phyloP scores from a whole-genome alignment of 306 rosid genomes.

The Sindora glabra region DNA sequence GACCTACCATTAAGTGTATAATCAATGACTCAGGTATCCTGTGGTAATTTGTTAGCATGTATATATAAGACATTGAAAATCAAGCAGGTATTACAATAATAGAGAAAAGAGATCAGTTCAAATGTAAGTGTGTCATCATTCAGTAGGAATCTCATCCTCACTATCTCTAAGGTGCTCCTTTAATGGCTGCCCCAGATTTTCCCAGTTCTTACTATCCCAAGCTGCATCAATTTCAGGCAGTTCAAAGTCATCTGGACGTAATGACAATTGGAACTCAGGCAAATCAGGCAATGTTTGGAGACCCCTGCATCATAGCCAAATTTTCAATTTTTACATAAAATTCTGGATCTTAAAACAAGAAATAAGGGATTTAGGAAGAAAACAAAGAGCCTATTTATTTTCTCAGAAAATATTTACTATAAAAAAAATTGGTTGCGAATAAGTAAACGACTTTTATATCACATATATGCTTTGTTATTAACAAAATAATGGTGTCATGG shows the following conservation, averaged over 20 bases:
- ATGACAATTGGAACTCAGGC: constrained; percentile 85
- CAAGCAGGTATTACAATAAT: constrained; percentile 6
- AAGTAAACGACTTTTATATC: no score
- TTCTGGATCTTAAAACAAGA: background rate
- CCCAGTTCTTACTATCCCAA: constrained; percentile 69
- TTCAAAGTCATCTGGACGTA: constrained; percentile 72
- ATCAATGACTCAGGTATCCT: no score
- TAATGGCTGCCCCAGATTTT: constrained; percentile 46
- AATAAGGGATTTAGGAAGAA: background rate
- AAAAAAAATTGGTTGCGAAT: no score
- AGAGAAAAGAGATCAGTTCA: constrained; percentile 5
- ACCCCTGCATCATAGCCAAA: constrained; percentile 44
- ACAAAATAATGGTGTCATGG: no score
- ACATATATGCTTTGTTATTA: no score
- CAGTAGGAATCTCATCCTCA: constrained; percentile 41
- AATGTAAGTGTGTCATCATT: constrained; percentile 18
- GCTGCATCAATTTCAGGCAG: constrained; percentile 61
- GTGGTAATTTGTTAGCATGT: constrained; percentile 3
- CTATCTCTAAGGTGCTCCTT: constrained; percentile 69
- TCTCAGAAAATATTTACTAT: no score
- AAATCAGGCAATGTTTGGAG: constrained; percentile 74
- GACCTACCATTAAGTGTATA: no score
- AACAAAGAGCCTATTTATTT: no score
- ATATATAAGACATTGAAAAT: background rate
- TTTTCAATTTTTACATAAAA: background rate